These are phyloP conservation scores for Nitzschia putrida DNA, from an alignment of 108 stramenopile species.

Conservation along the genomic window DNA sequence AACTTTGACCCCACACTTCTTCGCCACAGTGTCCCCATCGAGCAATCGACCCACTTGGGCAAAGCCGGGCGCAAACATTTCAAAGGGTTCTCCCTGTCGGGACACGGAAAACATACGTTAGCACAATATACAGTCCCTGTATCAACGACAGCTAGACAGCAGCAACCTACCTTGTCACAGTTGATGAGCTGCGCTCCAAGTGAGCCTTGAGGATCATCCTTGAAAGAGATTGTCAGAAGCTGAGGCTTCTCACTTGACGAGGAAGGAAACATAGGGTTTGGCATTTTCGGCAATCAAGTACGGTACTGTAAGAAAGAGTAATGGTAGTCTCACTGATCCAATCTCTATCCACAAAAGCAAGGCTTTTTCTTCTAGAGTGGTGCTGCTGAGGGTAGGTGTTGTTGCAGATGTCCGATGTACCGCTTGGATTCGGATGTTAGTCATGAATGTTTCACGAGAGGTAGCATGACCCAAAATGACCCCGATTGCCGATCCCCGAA, in stretches of 20 bases:
- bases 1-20: conserved; percentile 60
- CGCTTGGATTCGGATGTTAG: too few species aligned
- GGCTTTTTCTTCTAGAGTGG: too few species aligned
- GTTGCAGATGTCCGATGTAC: too few species aligned
- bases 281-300: conserved; percentile 15
- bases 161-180: conserved; percentile 58
- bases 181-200: conserved; percentile 70
- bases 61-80: conserved; percentile 79
- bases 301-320: not conserved
- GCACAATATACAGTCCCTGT: not conserved
- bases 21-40: conserved; percentile 62
- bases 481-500: too few species aligned
- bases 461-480: too few species aligned
- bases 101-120: not conserved
- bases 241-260: conserved; percentile 61
- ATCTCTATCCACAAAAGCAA: too few species aligned
- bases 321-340: too few species aligned
- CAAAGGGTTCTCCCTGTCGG: conserved; percentile 51
- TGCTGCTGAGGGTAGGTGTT: too few species aligned
- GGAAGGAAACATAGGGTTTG: conserved; percentile 55
- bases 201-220: conserved; percentile 60
- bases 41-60: conserved; percentile 60
- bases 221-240: conserved; percentile 66
- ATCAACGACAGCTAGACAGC: not conserved
- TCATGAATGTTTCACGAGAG: not conserved